Evolutionary conservation across 352 stramenopile genomes (phyloP), one percentile per base, ranked within the genome.

Genomic region (Globisporangium rhizosaccharum): DNA sequence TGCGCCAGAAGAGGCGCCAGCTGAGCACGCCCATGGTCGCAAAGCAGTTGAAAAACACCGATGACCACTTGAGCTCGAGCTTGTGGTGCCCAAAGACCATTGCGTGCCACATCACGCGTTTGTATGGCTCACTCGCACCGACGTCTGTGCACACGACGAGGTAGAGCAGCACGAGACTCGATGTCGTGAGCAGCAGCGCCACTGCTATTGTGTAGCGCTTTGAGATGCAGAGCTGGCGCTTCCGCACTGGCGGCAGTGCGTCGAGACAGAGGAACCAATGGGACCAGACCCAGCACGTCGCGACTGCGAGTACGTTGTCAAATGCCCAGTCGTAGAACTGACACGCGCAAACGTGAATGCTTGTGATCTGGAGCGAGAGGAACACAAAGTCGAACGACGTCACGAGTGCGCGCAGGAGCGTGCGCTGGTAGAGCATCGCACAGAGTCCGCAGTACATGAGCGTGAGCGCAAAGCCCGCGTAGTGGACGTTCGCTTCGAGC

Each of bases 311-410:
- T 12, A 1, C n/a, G 44, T 14, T 37, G 28, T 26, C 44, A 18
- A 11, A 14, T 15, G 14, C 33, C 53, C 66, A 73, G 8, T 50
- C 25, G 42, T 61, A 73, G 10, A 68, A 36, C 25, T 63, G 61
- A 12, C 60, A 65, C n/a, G 73, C 50, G 28, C 55, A 59, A 4
- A 65, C 25, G 39, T 66, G 50, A 7, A 63, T 50, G 10, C 52
- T 20, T 5, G 47, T 45, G 14, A 75, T 15, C 45, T 78, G 65
- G 3, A 54, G 14, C 17, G 56, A 67, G 46, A 75, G 33, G 48
- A 72, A 78, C 0, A 56, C 41, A 9, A 75, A 66, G 50, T 78
- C 62, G 52, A 78, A 78, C 14, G 53, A 66, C 17, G 15, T 8
- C 3, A 26, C 55, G 8, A 70, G 30, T n/a, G 44, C 33, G 3